These are phyloP conservation scores for Musa balbisiana DNA, from an alignment of 202 grass and related monocot species.

Conservation along the genomic window DNA sequence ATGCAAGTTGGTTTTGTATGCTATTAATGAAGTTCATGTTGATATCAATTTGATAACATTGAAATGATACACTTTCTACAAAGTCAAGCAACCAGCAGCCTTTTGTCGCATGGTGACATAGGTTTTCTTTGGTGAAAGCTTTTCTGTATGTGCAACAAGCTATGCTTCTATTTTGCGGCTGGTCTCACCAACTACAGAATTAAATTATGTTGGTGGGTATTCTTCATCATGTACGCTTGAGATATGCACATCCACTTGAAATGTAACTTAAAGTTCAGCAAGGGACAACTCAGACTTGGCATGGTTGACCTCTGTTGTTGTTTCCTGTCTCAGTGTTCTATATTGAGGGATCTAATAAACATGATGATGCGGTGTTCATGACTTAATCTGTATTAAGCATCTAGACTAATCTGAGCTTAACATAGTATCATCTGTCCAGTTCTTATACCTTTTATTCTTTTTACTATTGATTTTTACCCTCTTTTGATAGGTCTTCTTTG, in stretches of 20 bases:
- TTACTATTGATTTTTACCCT: slow-evolving; percentile 15
- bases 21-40: not conserved
- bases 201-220: not conserved
- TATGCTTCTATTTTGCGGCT: not conserved
- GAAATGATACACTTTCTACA: not conserved
- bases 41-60: not conserved
- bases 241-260: too few species aligned
- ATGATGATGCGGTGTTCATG: not conserved
- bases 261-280: too few species aligned
- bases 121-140: not conserved
- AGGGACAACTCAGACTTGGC: too few species aligned
- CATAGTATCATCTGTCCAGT: slow-evolving; percentile 8
- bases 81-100: not conserved
- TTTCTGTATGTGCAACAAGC: not conserved
- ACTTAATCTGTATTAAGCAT: not conserved
- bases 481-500: slow-evolving; percentile 43
- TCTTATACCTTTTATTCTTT: slow-evolving; percentile 1
- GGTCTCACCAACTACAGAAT: not conserved
- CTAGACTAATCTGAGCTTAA: not conserved
- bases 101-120: not conserved
- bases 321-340: too few species aligned
- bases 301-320: too few species aligned
- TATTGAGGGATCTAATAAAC: too few species aligned
- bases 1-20: not conserved
- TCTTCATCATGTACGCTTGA: too few species aligned